Evolutionary conservation across 768 basidiomycete species (phyloP).

Genomic region (Amanita pseudoporphyria): DNA sequence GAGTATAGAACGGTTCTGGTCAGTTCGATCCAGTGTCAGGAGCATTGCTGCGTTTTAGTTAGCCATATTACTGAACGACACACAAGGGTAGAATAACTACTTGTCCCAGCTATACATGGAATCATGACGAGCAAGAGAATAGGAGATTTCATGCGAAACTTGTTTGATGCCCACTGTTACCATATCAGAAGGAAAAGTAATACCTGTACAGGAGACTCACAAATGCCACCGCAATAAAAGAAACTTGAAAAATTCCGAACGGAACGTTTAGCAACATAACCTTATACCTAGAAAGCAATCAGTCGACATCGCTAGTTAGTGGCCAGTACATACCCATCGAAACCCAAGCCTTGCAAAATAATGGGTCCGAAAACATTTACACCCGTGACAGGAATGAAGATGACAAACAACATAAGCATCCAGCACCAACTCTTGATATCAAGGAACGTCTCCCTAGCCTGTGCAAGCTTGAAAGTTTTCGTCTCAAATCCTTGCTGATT

Average conservation of each 20-base stretch:
- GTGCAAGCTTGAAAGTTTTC: conserved; percentile 21
- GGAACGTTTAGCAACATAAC: conserved; percentile 24
- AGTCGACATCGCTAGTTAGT: not conserved
- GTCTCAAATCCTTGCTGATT: conserved; percentile 27
- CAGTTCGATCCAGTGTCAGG: conserved; percentile 14
- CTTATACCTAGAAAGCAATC: conserved; percentile 13
- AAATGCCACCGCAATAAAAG: conserved; percentile 18
- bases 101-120: conserved; percentile 16
- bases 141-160: conserved; percentile 18
- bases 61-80: not conserved
- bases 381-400: conserved; percentile 18
- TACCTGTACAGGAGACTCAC: conserved; percentile 11
- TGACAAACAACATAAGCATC: conserved; percentile 17
- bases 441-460: conserved; percentile 22
- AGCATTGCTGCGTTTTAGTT: conserved; percentile 16
- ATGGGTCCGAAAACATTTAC: conserved; percentile 21
- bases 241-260: conserved; percentile 20
- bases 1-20: conserved; percentile 17
- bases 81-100: conserved; percentile 9
- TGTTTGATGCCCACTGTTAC: conserved; percentile 19
- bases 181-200: not conserved
- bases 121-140: conserved; percentile 15
- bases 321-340: conserved; percentile 16
- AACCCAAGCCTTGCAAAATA: conserved; percentile 24
- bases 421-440: conserved; percentile 28